Evolutionary conservation across 2,329 filamentous ascomycete species (phyloP).

Genomic region (Ophiostoma montium): DNA sequence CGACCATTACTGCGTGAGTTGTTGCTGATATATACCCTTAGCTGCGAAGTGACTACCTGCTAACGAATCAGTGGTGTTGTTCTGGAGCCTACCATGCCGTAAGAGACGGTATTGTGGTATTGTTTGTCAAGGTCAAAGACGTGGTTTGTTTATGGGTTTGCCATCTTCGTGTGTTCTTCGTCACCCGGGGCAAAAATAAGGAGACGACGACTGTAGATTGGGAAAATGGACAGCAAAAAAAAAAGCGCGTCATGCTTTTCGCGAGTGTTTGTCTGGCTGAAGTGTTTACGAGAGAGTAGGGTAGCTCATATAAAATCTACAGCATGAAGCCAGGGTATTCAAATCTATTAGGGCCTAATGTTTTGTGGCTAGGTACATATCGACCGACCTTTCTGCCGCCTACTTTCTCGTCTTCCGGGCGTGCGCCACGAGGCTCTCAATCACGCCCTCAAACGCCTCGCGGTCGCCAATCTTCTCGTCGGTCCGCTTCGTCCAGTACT

Average conservation of each 20-base stretch:
- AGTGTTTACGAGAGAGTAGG: not conserved
- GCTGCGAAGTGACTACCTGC: not conserved
- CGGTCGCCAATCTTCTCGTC: conserved; percentile 83
- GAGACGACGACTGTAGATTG: not conserved
- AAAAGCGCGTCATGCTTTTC: not conserved
- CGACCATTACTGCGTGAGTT: conserved; percentile 58
- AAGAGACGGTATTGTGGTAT: not conserved
- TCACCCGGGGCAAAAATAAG: no score
- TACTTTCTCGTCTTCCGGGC: conserved; percentile 71
- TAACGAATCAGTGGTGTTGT: conserved; percentile 13
- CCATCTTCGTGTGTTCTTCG: no score
- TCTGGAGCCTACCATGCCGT: conserved; percentile 13
- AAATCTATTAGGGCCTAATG: not conserved
- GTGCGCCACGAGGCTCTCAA: conserved; percentile 91
- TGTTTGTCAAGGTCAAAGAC: not conserved
- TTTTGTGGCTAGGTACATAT: not conserved
- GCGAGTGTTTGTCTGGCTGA: not conserved
- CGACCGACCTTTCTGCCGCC: not conserved
- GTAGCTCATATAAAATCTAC: no score
- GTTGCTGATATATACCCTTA: not conserved
- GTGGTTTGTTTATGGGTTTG: not conserved
- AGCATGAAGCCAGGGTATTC: not conserved
- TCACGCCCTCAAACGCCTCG: conserved; percentile 89
- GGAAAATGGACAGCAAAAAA: not conserved
- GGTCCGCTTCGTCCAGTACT: conserved; percentile 76